Evolutionary conservation across 345 rosid genomes (phyloP), one percentile per base, ranked within the genome.

Genomic region (Reutealis trisperma): DNA sequence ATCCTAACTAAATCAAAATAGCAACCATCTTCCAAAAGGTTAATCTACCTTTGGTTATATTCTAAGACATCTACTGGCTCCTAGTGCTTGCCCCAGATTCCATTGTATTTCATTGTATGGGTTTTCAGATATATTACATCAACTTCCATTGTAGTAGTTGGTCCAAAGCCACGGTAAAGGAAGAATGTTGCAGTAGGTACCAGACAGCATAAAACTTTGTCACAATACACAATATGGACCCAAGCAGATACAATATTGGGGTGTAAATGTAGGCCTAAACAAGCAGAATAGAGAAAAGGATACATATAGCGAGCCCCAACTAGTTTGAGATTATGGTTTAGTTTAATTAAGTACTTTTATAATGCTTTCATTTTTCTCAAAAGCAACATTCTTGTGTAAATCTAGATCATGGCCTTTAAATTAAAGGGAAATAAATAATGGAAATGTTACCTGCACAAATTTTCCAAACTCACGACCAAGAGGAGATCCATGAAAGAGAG

Each of bases 401-500:
- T 27, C 30, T 27, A 74, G 77, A 65, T 41, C n/a, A 41, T 18
- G 72, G 30, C n/a, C 30, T 47, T 42, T 41, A 13, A 12, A 27
- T 27, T 45, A 49, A 57, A 13, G 55, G 45, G 19, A 73, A 19
- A 62, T 15, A 54, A 10, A 14, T 10, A 30, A 9, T 30, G 22
- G 61, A 74, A 42, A 21, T 18, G 16, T 61, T 67, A 85, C 97
- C 95, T 93, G 93, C 84, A 95, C 84, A 85, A 95, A 95, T 85
- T 92, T 93, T 80, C 91, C 98, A 69, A 93, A 95, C 75, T 89
- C 87, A 37, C 83, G 85, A 63, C 89, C 96, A 15, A 92, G 94
- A 54, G 98, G 99, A 81, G 99, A 93, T 67, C 99, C 98, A 15
- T 92, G 89, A 80, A 87, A 93, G 67, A 95, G 92, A 75, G 93